Conservation (phyloP, 2,329 filamentous ascomycete species). For the Aspergillus sp. region DNA sequence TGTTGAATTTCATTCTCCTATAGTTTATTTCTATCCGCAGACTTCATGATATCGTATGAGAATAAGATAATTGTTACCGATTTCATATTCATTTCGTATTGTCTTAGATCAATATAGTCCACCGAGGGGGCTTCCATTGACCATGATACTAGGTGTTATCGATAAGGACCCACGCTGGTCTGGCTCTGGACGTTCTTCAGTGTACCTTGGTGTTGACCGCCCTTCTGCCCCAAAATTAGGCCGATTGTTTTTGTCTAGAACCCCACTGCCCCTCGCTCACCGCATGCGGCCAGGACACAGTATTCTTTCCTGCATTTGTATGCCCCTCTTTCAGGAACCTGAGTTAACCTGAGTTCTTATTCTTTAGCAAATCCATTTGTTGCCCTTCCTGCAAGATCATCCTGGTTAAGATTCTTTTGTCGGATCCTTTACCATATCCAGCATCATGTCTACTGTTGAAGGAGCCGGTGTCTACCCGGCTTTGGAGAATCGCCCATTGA, state of each 20-base stretch:
- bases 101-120: too few relatives aligned
- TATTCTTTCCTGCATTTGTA: conserved; percentile 6
- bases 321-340: conserved; percentile 7
- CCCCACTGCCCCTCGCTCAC: conserved; percentile 19
- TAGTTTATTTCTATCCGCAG: neutral
- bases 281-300: conserved; percentile 30
- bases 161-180: conserved; percentile 23
- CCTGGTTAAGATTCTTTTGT: neutral
- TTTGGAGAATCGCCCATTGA: conserved; percentile 78
- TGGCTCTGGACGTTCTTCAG: neutral
- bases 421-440: conserved; percentile 6
- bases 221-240: conserved; percentile 9
- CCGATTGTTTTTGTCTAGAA: conserved; percentile 5
- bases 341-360: neutral
- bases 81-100: too few relatives aligned
- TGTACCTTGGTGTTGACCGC: conserved; percentile 2
- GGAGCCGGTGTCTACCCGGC: conserved; percentile 60
- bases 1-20: neutral
- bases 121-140: too few relatives aligned
- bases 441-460: conserved; percentile 28
- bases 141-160: conserved; percentile 21
- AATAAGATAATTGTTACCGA: too few relatives aligned
- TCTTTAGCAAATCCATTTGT: neutral
- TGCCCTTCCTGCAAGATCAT: neutral
- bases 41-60: neutral